A percentile compares a stretch with the other conserved stretches of the same genome.
These are phyloP conservation scores for Asterophora lycoperdoides DNA, from an alignment of 768 basidiomycete genomes.

Conservation along the genomic window DNA sequence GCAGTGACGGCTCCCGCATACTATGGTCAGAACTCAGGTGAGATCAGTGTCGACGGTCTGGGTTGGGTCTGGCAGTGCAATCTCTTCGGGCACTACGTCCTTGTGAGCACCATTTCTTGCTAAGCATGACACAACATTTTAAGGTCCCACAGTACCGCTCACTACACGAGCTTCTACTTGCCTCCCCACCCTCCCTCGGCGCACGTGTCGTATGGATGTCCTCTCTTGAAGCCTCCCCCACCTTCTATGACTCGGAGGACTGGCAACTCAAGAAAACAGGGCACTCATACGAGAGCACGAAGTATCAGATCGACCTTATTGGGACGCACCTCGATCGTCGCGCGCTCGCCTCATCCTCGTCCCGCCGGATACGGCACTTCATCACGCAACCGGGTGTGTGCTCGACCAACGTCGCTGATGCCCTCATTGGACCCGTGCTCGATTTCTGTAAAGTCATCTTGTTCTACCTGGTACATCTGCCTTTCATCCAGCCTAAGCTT, in stretches of 20 bases:
- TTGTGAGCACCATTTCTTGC: conserved; percentile 38
- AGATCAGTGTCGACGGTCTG: conserved; percentile 61
- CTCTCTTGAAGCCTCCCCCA: conserved; percentile 57
- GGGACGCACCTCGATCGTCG: conserved; percentile 48
- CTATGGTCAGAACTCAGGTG: conserved; percentile 55
- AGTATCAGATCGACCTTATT: conserved; percentile 76
- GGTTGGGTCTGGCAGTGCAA: conserved; percentile 87
- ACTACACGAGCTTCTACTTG: conserved; percentile 49
- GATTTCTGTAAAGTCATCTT: conserved; percentile 44
- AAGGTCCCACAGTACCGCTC: conserved; percentile 53
- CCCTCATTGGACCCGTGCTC: conserved; percentile 41
- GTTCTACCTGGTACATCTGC: conserved; percentile 59
- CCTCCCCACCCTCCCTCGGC: conserved; percentile 37
- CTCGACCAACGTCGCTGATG: conserved; percentile 54
- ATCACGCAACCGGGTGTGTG: conserved; percentile 68
- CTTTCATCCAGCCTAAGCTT: neutral
- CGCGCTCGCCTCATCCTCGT: conserved; percentile 23
- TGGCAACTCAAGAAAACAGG: conserved; percentile 63
- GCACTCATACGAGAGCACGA: conserved; percentile 65
- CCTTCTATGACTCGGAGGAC: conserved; percentile 57
- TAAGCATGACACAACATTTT: neutral
- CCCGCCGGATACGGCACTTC: conserved; percentile 48
- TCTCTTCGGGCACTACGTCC: conserved; percentile 72
- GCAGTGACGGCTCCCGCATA: conserved; percentile 52
- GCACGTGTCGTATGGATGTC: conserved; percentile 78